Evolutionary conservation across 345 rosid genomes (phyloP).

Genomic region (Eucalyptus curtisii): DNA sequence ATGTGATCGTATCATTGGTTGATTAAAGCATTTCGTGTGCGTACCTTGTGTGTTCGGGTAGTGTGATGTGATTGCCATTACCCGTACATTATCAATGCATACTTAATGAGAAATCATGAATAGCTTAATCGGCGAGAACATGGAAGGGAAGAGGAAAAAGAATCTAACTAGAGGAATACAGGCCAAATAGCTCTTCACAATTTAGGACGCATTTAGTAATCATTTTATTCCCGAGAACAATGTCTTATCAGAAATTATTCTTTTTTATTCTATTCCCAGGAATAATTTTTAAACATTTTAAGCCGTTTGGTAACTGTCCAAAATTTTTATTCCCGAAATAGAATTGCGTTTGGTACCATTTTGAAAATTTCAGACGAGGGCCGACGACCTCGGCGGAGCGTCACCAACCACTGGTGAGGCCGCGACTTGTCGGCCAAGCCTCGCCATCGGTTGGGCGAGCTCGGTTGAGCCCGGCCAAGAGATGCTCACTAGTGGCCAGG

Average conservation of each 20-base stretch:
- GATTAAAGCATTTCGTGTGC: not conserved
- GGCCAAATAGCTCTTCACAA: not conserved
- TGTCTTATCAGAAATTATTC: too few relatives aligned
- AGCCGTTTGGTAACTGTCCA: rapidly evolving
- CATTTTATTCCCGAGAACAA: too few relatives aligned
- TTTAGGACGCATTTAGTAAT: rapidly evolving
- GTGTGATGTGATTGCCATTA: not conserved
- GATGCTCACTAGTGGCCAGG: rapidly evolving
- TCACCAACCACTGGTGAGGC: rapidly evolving
- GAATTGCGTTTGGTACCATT: rapidly evolving
- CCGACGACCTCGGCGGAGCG: rapidly evolving
- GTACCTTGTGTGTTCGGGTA: not conserved
- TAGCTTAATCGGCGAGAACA: not conserved
- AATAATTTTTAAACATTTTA: too few relatives aligned
- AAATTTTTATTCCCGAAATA: rapidly evolving
- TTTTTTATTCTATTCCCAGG: rapidly evolving
- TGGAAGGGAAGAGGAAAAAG: not conserved
- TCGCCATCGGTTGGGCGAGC: rapidly evolving
- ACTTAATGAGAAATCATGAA: not conserved
- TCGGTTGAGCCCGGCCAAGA: rapidly evolving
- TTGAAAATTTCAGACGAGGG: rapidly evolving
- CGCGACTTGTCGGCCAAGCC: rapidly evolving
- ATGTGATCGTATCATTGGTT: rapidly evolving
- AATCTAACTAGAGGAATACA: not conserved
- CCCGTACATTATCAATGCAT: not conserved